These are phyloP conservation scores for Starmera amethionina DNA, from an alignment of 805 yeast genomes.

Conservation along the genomic window DNA sequence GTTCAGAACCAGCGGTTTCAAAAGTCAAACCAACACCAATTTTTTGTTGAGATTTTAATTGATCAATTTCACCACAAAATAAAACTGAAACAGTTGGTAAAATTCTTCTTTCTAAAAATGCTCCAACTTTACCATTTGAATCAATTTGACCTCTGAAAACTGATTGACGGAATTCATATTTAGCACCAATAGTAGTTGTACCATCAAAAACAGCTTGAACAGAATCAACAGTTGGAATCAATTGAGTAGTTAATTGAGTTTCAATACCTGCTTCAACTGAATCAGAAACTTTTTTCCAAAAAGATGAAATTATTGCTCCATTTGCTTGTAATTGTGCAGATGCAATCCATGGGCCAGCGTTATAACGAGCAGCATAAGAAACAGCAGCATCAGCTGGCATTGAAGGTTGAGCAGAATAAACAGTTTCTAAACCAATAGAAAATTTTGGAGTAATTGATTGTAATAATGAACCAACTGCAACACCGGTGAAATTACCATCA, in stretches of 20 bases:
- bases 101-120: constrained; percentile 87
- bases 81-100: constrained; percentile 83
- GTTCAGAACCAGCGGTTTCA: constrained; percentile 92
- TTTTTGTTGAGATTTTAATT: constrained; percentile 64
- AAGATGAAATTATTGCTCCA: constrained; percentile 81
- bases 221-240: constrained; percentile 61
- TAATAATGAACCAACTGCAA: constrained; percentile 81
- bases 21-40: constrained; percentile 93
- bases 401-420: constrained; percentile 69
- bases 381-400: constrained; percentile 87
- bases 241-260: constrained; percentile 68
- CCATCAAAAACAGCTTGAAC: constrained; percentile 84
- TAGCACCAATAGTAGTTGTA: constrained; percentile 88
- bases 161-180: constrained; percentile 95
- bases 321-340: constrained; percentile 90
- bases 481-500: constrained; percentile 72
- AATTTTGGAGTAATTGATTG: constrained; percentile 81
- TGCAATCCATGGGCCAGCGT: constrained; percentile 83
- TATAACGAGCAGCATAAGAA: constrained; percentile 84
- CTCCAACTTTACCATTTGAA: constrained; percentile 82
- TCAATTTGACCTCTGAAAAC: constrained; percentile 93
- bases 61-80: constrained; percentile 91
- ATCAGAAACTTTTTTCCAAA: constrained; percentile 90
- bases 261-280: constrained; percentile 93
- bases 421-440: constrained; percentile 86